These are phyloP conservation scores for Aspergillus novoparasiticus DNA, from an alignment of 2,329 filamentous ascomycete species.

Conservation along the genomic window DNA sequence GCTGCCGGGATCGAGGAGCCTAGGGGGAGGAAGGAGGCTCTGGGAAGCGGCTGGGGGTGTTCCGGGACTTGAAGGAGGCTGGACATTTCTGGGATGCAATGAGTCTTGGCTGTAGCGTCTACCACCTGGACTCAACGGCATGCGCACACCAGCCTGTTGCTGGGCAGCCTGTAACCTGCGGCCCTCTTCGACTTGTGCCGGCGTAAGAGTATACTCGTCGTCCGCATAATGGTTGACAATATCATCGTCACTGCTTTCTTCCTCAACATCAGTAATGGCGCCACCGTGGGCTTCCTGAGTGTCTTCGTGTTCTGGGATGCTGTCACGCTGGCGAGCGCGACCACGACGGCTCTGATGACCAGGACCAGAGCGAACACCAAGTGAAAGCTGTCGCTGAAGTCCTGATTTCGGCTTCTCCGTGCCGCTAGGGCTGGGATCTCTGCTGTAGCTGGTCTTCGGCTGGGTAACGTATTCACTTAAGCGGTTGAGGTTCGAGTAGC, in stretches of 20 bases:
- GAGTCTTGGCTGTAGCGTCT: conserved; percentile 28
- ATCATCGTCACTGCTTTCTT: conserved; percentile 42
- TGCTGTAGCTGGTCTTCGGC: conserved; percentile 43
- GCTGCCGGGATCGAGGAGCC: conserved; percentile 29
- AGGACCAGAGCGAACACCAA: conserved; percentile 45
- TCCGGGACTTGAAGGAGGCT: conserved; percentile 33
- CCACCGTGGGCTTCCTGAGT: conserved; percentile 25
- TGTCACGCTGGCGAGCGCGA: conserved; percentile 29
- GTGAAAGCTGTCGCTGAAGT: conserved; percentile 40
- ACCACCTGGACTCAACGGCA: conserved; percentile 2
- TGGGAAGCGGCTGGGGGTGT: conserved; percentile 28
- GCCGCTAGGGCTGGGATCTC: conserved; percentile 36
- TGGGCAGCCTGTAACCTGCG: conserved; percentile 27
- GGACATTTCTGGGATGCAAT: conserved; percentile 17
- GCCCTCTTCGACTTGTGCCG: conserved; percentile 36
- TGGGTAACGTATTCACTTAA: conserved; percentile 39
- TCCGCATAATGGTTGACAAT: conserved; percentile 40
- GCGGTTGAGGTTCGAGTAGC: conserved; percentile 33
- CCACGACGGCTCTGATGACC: conserved; percentile 38
- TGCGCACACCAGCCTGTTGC: conserved; percentile 12
- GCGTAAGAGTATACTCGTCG: conserved; percentile 43
- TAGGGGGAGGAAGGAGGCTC: conserved; percentile 5
- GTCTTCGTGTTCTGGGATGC: conserved; percentile 32
- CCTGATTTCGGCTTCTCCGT: conserved; percentile 35
- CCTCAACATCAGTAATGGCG: conserved; percentile 31